Conservation (phyloP, 2,329 filamentous ascomycete species). For the Claviceps humidiphila region DNA sequence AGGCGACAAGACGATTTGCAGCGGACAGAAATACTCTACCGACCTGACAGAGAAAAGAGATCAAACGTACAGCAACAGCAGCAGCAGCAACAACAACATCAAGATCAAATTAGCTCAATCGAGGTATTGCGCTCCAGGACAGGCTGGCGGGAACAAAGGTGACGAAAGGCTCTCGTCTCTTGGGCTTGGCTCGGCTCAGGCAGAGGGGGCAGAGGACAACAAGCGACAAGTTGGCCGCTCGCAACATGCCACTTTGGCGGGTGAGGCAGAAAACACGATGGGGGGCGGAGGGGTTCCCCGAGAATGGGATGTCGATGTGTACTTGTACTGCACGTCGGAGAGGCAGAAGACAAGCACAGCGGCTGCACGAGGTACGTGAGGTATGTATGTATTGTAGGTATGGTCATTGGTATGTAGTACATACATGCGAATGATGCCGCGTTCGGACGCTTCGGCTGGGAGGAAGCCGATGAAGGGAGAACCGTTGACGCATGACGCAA, state of each 20-base stretch:
- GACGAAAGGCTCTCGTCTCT: too few relatives aligned
- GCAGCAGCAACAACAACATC: too few relatives aligned
- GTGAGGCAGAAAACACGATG: not conserved
- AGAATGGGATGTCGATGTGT: not conserved
- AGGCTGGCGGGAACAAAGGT: too few relatives aligned
- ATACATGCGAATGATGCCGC: not conserved
- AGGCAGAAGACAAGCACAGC: too few relatives aligned
- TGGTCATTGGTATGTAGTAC: not conserved
- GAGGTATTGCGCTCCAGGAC: too few relatives aligned
- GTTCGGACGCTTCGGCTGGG: slow-evolving; percentile 3
- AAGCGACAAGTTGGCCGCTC: not conserved
- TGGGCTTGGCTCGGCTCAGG: not conserved
- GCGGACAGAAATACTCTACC: not conserved
- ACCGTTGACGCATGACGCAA: too few relatives aligned
- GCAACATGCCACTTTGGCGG: not conserved
- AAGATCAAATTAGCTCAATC: too few relatives aligned
- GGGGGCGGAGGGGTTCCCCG: not conserved
- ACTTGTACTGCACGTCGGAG: not conserved
- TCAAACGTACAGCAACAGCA: too few relatives aligned
- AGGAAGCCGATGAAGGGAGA: too few relatives aligned
- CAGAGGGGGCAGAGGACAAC: not conserved
- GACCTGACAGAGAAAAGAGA: not conserved
- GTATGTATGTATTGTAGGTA: too few relatives aligned
- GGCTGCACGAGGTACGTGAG: too few relatives aligned
- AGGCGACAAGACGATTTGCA: not conserved